A percentile compares a stretch with the other conserved stretches of the same genome.
Evolutionary conservation across 1,284 basidiomycete genomes (phyloP).

Genomic region (Dichomitus squalens): DNA sequence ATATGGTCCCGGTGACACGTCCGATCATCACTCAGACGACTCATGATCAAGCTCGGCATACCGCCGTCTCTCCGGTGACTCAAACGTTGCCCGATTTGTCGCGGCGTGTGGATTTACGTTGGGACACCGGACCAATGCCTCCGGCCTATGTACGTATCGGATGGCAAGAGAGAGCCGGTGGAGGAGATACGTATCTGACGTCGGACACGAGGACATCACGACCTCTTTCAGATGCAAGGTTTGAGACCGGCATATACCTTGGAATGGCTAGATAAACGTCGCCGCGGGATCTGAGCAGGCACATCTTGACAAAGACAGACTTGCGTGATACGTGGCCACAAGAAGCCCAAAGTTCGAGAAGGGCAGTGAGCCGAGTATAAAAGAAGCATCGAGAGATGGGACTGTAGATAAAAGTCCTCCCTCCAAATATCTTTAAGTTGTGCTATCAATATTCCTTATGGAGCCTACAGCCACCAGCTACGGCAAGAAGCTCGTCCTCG

Average conservation of each 20-base stretch:
- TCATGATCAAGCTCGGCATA: not conserved
- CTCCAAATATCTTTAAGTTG: not conserved
- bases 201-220: not conserved
- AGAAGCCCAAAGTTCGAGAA: no score
- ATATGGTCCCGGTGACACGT: not conserved
- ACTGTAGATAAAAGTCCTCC: not conserved
- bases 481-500: conserved; percentile 43
- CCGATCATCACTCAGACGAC: not conserved
- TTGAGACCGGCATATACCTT: no score
- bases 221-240: not conserved
- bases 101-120: not conserved
- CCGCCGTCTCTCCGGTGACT: not conserved
- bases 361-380: no score
- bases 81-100: not conserved
- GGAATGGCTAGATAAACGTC: no score
- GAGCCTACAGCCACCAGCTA: not conserved
- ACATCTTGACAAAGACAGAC: no score
- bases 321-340: no score
- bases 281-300: no score
- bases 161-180: not conserved
- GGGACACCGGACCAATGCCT: not conserved
- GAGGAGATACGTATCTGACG: not conserved
- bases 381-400: no score
- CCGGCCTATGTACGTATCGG: not conserved
- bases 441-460: not conserved